Evolutionary conservation across 2,329 filamentous ascomycete species (phyloP), one percentile per base, ranked within the genome.

Genomic region (Thelonectria blattea): DNA sequence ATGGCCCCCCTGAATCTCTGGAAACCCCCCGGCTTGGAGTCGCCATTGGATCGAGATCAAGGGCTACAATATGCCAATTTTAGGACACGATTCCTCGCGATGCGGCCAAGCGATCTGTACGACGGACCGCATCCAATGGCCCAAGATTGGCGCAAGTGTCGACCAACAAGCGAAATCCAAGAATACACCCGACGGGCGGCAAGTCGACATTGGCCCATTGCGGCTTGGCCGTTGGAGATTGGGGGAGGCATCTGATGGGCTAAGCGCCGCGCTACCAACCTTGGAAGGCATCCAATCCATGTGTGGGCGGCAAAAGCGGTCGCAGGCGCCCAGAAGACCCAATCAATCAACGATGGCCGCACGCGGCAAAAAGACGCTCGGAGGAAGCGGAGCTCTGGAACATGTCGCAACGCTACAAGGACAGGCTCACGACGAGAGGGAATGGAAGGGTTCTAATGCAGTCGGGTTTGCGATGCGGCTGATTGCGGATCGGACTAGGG

Each of bases 191-290:
- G 6, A 24, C 30, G 37, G 41, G 46, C 42, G 41, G 51, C 41
- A 27, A 47, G 41, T 42, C 22, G 20, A 42, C 9, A 42, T 10
- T n/a, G 30, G 45, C 22, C n/a, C 6, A 49, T 11, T 34, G 48
- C 8, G 42, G 34, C 3, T 32, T 30, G 22, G 34, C 9, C 32
- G 27, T 30, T 51, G 47, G 41, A 43, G 30, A 27, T 22, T 37
- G 42, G n/a, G 30, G 51, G 41, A 20, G 45, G 34, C 46, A 15
- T 30, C 17, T 24, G 39, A 48, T 48, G 3, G n/a, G 41, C 52
- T 60, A 60, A 60, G 58, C 58, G 58, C 58, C 52, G 52, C 22
- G 24, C 24, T 34, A n/a, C 37, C 17, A 24, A 60, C 46, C 37
- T 14, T 22, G 14, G 45, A 24, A 24, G 22, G 22, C 22, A 24